These are phyloP conservation scores for Chlamydomonas asymmetrica DNA, from an alignment of 139 green algal species.

Conservation along the genomic window DNA sequence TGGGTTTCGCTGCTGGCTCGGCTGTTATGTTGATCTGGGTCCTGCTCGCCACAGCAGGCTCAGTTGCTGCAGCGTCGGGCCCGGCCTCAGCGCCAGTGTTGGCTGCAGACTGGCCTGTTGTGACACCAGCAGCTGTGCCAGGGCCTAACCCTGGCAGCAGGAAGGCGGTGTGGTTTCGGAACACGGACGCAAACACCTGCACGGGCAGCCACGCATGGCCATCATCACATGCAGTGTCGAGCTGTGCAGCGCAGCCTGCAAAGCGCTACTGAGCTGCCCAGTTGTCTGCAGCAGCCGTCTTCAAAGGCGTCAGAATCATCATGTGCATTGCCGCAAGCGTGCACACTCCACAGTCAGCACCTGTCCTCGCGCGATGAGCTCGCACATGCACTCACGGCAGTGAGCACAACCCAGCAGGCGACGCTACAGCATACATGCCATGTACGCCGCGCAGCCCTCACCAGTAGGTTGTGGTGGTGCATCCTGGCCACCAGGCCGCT, in stretches of 20 bases:
- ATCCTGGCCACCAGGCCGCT: not conserved
- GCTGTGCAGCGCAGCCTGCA: too few species aligned
- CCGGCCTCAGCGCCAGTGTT: too few species aligned
- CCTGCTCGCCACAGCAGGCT: too few species aligned
- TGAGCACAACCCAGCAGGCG: not conserved
- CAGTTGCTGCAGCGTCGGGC: too few species aligned
- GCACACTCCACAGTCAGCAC: not conserved
- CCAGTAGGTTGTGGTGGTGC: not conserved
- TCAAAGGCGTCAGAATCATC: not conserved
- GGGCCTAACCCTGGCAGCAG: too few species aligned
- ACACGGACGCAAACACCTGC: slow-evolving; percentile 22
- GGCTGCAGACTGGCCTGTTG: too few species aligned
- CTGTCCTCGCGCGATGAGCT: not conserved
- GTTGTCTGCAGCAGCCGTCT: too few species aligned
- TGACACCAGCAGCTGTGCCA: too few species aligned
- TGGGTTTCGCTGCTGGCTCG: too few species aligned
- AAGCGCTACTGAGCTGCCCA: too few species aligned
- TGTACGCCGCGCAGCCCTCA: not conserved
- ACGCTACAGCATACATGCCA: not conserved
- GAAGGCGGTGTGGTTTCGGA: too few species aligned
- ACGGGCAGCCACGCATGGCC: not conserved
- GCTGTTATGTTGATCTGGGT: too few species aligned
- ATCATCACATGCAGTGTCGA: not conserved
- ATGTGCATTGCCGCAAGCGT: not conserved
- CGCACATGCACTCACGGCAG: not conserved